Percentiles rank a stretch among this genome's conserved stretches.
These are phyloP conservation scores for Dimocarpus longan DNA, from an alignment of 345 rosid genomes.

Conservation along the genomic window DNA sequence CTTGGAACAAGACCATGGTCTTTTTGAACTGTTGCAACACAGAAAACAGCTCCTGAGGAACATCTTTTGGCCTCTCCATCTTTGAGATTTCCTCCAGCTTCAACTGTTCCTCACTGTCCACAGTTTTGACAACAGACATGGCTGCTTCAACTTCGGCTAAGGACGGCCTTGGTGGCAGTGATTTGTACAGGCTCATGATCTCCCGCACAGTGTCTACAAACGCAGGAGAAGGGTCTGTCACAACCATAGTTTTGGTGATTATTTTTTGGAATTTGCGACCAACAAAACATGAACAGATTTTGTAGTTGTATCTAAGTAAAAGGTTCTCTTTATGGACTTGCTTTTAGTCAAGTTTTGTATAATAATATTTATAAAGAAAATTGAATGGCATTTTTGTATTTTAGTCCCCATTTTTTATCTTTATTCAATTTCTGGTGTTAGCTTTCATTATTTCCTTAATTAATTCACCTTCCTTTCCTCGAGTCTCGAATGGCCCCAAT, in stretches of 20 bases:
- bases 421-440: background rate
- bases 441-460: background rate
- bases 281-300: background rate
- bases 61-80: constrained; percentile 35
- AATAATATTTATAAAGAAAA: background rate
- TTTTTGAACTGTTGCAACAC: constrained; percentile 45
- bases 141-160: constrained; percentile 67
- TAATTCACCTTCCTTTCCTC: background rate
- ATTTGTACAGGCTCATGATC: constrained; percentile 53
- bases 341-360: no score
- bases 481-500: background rate
- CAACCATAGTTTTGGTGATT: constrained; percentile 42
- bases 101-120: constrained; percentile 41
- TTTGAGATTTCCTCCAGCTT: constrained; percentile 53
- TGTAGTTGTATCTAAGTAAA: background rate
- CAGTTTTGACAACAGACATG: constrained; percentile 45
- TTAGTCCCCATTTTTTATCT: background rate
- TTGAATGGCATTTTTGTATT: background rate
- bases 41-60: constrained; percentile 51
- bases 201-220: constrained; percentile 46
- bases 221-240: constrained; percentile 40
- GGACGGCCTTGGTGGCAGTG: constrained; percentile 62
- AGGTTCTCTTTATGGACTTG: background rate
- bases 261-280: background rate
- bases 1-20: constrained; percentile 45